Percentiles rank a stretch among this genome's conserved stretches.
Evolutionary conservation across 1,139 yeast genomes (phyloP).

Genomic region (Magnusiomyces tetraspermus): DNA sequence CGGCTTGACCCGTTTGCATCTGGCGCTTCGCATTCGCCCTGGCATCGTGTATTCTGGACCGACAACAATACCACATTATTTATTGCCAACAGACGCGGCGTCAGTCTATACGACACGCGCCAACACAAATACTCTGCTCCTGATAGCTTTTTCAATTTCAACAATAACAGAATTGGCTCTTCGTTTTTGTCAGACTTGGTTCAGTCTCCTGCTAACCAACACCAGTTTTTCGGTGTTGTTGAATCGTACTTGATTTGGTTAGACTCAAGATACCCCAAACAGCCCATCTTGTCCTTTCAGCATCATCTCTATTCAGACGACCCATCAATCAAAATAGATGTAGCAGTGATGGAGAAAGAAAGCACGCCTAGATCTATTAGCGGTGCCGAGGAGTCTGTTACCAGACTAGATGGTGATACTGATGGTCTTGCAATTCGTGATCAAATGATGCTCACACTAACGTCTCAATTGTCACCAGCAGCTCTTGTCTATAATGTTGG

Average conservation of each 20-base stretch:
- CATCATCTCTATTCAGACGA: not conserved
- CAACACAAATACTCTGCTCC: not conserved
- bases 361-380: too few relatives aligned
- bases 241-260: not conserved
- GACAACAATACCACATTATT: not conserved
- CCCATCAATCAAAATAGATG: slow-evolving; percentile 3
- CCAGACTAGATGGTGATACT: too few relatives aligned
- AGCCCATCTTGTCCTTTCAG: not conserved
- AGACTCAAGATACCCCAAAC: not conserved
- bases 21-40: not conserved
- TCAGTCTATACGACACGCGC: not conserved
- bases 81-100: not conserved
- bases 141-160: not conserved
- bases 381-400: too few relatives aligned
- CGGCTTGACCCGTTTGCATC: not conserved
- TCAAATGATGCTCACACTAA: not conserved
- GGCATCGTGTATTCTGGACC: slow-evolving; percentile 2
- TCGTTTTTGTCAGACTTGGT: not conserved
- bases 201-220: not conserved
- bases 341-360: not conserved
- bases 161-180: not conserved
- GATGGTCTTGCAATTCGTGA: not conserved
- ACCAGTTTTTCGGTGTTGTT: not conserved
- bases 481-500: not conserved
- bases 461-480: not conserved